phyloP scores from a whole-genome alignment of 192 early-diverging fungal genomes.

The Coemansia sp. region DNA sequence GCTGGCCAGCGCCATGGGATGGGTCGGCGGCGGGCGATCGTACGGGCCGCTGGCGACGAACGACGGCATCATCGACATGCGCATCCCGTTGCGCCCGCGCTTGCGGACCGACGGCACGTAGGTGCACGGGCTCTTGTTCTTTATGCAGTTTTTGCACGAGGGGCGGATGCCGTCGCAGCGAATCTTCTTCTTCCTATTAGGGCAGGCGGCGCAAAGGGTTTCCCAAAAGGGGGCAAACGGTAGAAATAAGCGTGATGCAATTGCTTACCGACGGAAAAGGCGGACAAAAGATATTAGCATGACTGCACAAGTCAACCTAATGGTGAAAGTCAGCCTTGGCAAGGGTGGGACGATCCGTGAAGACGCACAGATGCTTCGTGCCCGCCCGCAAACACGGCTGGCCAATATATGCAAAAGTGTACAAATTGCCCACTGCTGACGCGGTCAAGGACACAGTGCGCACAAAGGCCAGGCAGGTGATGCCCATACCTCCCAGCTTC shows the following conservation, averaged over 20 bases:
- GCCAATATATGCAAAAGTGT: slow-evolving; percentile 4
- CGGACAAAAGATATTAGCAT: background rate
- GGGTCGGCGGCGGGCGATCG: slow-evolving; percentile 24
- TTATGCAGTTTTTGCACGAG: slow-evolving; percentile 49
- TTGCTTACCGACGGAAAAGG: background rate
- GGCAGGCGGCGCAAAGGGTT: background rate
- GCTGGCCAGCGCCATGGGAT: slow-evolving; percentile 9
- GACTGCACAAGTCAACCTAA: slow-evolving; percentile 3
- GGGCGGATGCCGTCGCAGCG: slow-evolving; percentile 52
- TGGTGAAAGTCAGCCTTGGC: background rate
- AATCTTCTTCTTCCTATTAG: slow-evolving; percentile 50
- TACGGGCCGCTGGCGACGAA: slow-evolving; percentile 18
- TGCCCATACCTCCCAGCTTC: background rate
- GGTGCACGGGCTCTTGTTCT: slow-evolving; percentile 34
- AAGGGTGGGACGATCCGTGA: background rate
- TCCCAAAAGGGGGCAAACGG: background rate
- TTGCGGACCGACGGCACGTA: slow-evolving; percentile 41
- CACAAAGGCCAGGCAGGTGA: background rate
- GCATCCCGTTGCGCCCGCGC: slow-evolving; percentile 40
- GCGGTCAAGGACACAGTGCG: background rate
- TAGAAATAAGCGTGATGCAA: background rate
- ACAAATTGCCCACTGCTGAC: background rate
- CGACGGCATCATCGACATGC: slow-evolving; percentile 19
- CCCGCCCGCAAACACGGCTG: too few species aligned
- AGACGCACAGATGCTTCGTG: background rate